Evolutionary conservation across 805 yeast species (phyloP), one percentile per base, ranked within the genome.

Genomic region (Lipomyces sp.): DNA sequence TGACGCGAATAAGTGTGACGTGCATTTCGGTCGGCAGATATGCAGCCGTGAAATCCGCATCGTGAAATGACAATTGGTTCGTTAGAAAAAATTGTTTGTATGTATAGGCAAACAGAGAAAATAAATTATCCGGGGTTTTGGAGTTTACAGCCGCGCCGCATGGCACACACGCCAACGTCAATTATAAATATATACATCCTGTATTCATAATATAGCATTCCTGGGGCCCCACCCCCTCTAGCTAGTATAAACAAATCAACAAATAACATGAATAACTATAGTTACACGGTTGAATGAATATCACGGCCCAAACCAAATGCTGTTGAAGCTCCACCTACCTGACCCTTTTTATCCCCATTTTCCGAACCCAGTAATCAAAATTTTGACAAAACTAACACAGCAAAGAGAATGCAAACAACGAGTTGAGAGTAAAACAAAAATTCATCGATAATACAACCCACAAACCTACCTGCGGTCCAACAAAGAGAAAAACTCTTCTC

Each of bases 401-500:
- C 18, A 32, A 51, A 4, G 29, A 45, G 30, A 59, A n/a, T 32
- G 48, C 39, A 54, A 24, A 39, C 5, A 48, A 24, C 24, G n/a
- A 8, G 29, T 3, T 30, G 34, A 37, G 11, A 15, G n/a, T 34
- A n/a, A 13, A 37, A 48, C 48, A 42, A 42, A 24, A 15, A 42
- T 42, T 37, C 48, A 42, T 7, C 18, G 4, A 32, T 58, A 18
- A 45, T 34, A 34, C 24, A 50, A 15, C 18, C 13, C 6, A 13
- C 18, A n/a, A 37, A 24, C 32, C 42, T 56, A 68, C 29, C 69
- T 39, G 32, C 59, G 57, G 7, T 66, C 70, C 8, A 93, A 81
- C 68, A 93, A 81, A 11, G 93, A 89, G 76, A 95, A 83, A 74
- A 95, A 95, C 79, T 95, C 99, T 75, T 95, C 99, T 75, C 99